Conservation (phyloP, 129 eudicot genomes). For the Pseudognaphalium luteoalbum region DNA sequence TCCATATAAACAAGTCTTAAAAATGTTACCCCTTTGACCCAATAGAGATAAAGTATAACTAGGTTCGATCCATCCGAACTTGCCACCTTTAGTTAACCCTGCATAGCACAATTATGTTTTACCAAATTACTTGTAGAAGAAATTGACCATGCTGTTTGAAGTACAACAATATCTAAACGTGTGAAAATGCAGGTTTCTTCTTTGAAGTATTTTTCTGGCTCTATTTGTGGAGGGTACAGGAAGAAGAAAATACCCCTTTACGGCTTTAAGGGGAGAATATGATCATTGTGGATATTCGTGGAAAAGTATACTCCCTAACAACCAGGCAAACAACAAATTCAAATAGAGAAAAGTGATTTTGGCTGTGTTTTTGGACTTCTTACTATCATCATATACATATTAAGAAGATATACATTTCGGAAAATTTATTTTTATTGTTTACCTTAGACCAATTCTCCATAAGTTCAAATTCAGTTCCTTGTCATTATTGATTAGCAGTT, state of each 20-base stretch:
- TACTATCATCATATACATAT: constrained; percentile 25
- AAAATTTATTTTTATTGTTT: constrained; percentile 37
- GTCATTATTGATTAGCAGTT: constrained; percentile 19
- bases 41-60: constrained; percentile 3
- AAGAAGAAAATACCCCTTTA: constrained; percentile 1
- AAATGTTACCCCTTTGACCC: neutral
- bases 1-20: neutral
- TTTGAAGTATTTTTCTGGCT: constrained; percentile 36
- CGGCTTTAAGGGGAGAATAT: constrained; percentile 1
- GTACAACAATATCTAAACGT: constrained; percentile 1
- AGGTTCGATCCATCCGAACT: neutral
- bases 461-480: constrained; percentile 17
- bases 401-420: constrained; percentile 26
- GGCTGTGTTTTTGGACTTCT: constrained; percentile 28
- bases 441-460: constrained; percentile 34
- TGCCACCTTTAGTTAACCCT: neutral
- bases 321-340: constrained; percentile 22
- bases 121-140: neutral
- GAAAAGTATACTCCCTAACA: constrained; percentile 29
- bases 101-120: neutral
- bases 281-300: constrained; percentile 34
- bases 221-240: constrained; percentile 30
- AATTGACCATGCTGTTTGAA: neutral
- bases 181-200: constrained; percentile 35
- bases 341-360: constrained; percentile 23